phyloP scores from a whole-genome alignment of 2,329 filamentous ascomycete genomes.

The Neofusicoccum sp. region DNA sequence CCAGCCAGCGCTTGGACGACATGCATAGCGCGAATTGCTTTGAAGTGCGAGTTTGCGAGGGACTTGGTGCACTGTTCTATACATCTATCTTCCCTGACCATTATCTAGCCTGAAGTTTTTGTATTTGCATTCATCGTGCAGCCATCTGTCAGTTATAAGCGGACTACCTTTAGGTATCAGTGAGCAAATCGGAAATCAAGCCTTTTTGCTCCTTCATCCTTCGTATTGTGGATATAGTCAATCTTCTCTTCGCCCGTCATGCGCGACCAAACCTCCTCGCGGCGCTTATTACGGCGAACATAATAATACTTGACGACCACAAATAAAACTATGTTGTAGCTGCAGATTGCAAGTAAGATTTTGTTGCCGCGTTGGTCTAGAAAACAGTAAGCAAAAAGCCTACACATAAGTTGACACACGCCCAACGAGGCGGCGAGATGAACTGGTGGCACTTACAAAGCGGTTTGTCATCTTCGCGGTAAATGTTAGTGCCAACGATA shows the following conservation, averaged over 20 bases:
- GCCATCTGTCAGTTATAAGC: no score
- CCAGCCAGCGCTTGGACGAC: no score
- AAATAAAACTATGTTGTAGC: conserved; percentile 34
- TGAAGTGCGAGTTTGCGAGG: no score
- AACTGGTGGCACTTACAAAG: conserved; percentile 32
- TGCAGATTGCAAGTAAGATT: conserved; percentile 33
- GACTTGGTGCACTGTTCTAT: no score
- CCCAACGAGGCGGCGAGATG: no score
- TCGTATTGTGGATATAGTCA: conserved; percentile 29
- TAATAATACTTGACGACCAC: conserved; percentile 41
- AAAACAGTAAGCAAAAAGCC: background rate
- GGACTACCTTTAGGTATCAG: conserved; percentile 1
- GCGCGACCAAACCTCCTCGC: background rate
- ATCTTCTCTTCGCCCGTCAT: conserved; percentile 27
- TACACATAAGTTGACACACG: background rate
- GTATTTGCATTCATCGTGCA: no score
- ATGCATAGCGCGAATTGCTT: no score
- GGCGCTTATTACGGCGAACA: conserved; percentile 39
- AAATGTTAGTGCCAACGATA: conserved; percentile 51
- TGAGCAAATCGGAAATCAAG: conserved; percentile 33
- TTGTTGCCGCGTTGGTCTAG: conserved; percentile 35
- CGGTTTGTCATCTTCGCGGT: conserved; percentile 56
- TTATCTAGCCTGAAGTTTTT: no score
- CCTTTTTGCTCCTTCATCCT: conserved; percentile 32
- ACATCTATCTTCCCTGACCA: no score